A percentile compares a stretch with the other conserved stretches of the same genome.
Conservation (phyloP, 345 rosid genomes). For the Litchi chinensis region DNA sequence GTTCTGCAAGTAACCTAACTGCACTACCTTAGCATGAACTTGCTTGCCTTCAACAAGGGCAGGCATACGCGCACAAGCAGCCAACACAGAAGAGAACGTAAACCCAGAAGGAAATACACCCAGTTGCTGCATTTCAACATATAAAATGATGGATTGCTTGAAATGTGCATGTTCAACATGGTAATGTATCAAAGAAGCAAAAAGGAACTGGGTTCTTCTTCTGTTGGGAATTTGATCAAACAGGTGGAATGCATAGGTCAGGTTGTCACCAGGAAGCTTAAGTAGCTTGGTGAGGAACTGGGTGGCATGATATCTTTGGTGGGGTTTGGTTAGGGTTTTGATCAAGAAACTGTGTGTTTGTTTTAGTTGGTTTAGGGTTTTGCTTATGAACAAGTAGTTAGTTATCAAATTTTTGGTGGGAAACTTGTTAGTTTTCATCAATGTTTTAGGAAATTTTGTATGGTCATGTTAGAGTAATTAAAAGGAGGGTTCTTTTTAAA, state of each 20-base stretch:
- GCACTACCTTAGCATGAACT: constrained; percentile 51
- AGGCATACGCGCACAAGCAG: constrained; percentile 61
- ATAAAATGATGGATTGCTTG: constrained; percentile 29
- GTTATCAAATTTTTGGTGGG: neutral
- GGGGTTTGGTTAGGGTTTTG: constrained; percentile 24
- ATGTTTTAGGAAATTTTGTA: neutral
- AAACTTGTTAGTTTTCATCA: constrained; percentile 13
- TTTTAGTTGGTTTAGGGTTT: constrained; percentile 34
- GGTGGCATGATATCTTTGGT: neutral
- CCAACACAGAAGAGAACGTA: constrained; percentile 71
- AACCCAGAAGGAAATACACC: constrained; percentile 44
- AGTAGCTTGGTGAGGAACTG: constrained; percentile 27
- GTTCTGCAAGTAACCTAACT: constrained; percentile 46
- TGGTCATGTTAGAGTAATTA: neutral
- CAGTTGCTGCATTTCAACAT: constrained; percentile 31
- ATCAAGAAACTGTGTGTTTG: constrained; percentile 34
- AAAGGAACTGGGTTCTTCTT: constrained; percentile 30
- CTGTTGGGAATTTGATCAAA: constrained; percentile 43
- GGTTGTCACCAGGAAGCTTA: constrained; percentile 23
- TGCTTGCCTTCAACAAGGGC: constrained; percentile 41
- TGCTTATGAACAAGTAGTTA: constrained; percentile 16
- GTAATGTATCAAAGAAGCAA: constrained; percentile 37
- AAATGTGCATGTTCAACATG: constrained; percentile 31
- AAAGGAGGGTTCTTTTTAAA: neutral
- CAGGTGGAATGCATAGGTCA: constrained; percentile 37